Evolutionary conservation across 331 rosid species (phyloP).

Genomic region (Erythrophleum ivorense): DNA sequence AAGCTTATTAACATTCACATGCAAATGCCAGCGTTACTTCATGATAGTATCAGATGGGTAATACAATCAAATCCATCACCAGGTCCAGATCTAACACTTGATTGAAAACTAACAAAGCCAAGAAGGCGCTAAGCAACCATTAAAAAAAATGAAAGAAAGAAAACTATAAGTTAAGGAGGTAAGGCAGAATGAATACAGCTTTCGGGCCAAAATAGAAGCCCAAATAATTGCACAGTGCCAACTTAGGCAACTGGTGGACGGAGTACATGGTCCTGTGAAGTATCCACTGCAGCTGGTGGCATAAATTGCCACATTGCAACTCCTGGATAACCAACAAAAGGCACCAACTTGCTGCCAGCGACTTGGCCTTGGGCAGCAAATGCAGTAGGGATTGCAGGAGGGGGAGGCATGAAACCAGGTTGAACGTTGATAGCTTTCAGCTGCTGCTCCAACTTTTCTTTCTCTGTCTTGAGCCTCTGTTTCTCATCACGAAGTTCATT

Average conservation of each 20-base stretch:
- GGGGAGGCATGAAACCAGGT: conserved; percentile 77
- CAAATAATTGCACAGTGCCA: conserved; percentile 49
- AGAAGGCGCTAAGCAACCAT: conserved; percentile 13
- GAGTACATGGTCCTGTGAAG: conserved; percentile 98
- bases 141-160: background rate
- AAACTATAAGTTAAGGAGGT: conserved; percentile 13
- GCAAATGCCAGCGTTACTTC: conserved; percentile 60
- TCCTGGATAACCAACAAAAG: conserved; percentile 92
- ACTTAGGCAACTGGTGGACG: conserved; percentile 98
- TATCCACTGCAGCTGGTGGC: conserved; percentile 97
- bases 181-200: conserved; percentile 49
- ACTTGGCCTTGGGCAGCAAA: conserved; percentile 88
- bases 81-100: conserved; percentile 56
- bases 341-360: conserved; percentile 85
- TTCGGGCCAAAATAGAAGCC: conserved; percentile 56
- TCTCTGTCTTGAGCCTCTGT: conserved; percentile 89
- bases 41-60: conserved; percentile 52
- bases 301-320: conserved; percentile 99
- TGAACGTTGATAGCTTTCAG: conserved; percentile 69
- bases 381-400: conserved; percentile 82
- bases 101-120: conserved; percentile 42
- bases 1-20: conserved; percentile 70
- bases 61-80: conserved; percentile 56
- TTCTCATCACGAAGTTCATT: conserved; percentile 96
- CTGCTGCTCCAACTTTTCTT: conserved; percentile 90